Conservation (phyloP, 2,329 filamentous ascomycete genomes). For the Bipolaris victoriae region DNA sequence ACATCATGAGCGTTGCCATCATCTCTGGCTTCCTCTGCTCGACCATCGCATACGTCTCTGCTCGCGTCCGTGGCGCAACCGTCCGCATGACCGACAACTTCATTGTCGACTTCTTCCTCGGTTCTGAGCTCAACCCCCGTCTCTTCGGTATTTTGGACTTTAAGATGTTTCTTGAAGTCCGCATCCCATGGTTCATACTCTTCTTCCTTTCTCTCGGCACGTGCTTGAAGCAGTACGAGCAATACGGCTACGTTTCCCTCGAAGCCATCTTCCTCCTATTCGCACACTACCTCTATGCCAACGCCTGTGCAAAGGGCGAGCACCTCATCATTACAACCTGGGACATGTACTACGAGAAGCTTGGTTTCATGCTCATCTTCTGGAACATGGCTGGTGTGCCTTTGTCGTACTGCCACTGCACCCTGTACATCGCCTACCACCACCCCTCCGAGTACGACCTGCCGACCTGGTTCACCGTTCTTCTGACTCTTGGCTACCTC, state of each 20-base stretch:
- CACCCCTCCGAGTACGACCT: conserved; percentile 77
- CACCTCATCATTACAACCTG: conserved; percentile 89
- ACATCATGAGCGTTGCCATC: conserved; percentile 91
- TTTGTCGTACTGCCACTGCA: conserved; percentile 91
- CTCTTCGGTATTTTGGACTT: conserved; percentile 86
- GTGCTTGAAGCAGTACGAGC: conserved; percentile 81
- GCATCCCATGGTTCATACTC: conserved; percentile 90
- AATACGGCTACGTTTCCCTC: conserved; percentile 83
- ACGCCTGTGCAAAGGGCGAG: conserved; percentile 90
- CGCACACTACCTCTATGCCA: conserved; percentile 91
- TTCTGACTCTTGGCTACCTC: conserved; percentile 74
- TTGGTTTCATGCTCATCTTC: conserved; percentile 97
- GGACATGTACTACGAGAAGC: conserved; percentile 98
- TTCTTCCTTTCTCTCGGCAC: conserved; percentile 78
- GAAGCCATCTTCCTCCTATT: conserved; percentile 84
- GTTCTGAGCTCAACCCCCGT: conserved; percentile 83
- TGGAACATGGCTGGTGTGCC: conserved; percentile 95
- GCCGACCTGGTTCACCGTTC: conserved; percentile 70
- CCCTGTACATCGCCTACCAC: conserved; percentile 86
- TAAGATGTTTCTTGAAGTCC: conserved; percentile 96
- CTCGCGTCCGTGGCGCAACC: conserved; percentile 76
- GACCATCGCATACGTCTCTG: conserved; percentile 84
- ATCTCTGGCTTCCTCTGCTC: conserved; percentile 85
- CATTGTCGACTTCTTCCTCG: conserved; percentile 91
- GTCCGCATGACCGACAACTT: conserved; percentile 89